A percentile compares a stretch with the other conserved stretches of the same genome.
These are phyloP conservation scores for Pittosporum tobira DNA, from an alignment of 129 eudicot genomes.

Conservation along the genomic window DNA sequence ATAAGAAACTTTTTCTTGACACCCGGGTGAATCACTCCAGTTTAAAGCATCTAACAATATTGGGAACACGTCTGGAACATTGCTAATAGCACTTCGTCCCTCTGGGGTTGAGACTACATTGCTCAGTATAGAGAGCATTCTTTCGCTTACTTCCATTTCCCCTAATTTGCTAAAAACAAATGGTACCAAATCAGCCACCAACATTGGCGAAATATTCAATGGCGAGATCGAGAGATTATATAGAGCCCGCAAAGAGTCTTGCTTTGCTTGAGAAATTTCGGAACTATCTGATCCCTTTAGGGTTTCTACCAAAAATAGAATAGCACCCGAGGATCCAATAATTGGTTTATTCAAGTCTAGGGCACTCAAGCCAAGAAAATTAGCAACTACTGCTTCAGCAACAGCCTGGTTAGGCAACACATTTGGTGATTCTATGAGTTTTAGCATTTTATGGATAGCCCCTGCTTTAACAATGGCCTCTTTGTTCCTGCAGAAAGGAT, in stretches of 20 bases:
- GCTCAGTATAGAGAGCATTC: slow-evolving; percentile 63
- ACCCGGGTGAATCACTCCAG: slow-evolving; percentile 77
- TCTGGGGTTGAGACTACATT: slow-evolving; percentile 58
- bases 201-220: slow-evolving; percentile 35
- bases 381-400: slow-evolving; percentile 69
- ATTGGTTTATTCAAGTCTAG: slow-evolving; percentile 70
- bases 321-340: slow-evolving; percentile 80
- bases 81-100: slow-evolving; percentile 57
- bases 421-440: slow-evolving; percentile 36
- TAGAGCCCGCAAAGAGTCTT: slow-evolving; percentile 66
- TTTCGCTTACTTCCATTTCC: slow-evolving; percentile 69
- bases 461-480: slow-evolving; percentile 95
- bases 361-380: slow-evolving; percentile 83
- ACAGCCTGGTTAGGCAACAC: slow-evolving; percentile 20
- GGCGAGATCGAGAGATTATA: slow-evolving; percentile 73
- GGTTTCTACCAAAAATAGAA: slow-evolving; percentile 47
- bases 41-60: slow-evolving; percentile 54
- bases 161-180: slow-evolving; percentile 47
- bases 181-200: slow-evolving; percentile 46
- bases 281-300: slow-evolving; percentile 25
- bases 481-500: slow-evolving; percentile 56
- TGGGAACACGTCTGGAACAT: slow-evolving; percentile 43
- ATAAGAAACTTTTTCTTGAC: slow-evolving; percentile 76
- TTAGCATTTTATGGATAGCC: slow-evolving; percentile 80
- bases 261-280: slow-evolving; percentile 42